Percentiles rank a stretch among this genome's conserved stretches.
Conservation (phyloP, 768 basidiomycete genomes). For the Lactarius tabidus region DNA sequence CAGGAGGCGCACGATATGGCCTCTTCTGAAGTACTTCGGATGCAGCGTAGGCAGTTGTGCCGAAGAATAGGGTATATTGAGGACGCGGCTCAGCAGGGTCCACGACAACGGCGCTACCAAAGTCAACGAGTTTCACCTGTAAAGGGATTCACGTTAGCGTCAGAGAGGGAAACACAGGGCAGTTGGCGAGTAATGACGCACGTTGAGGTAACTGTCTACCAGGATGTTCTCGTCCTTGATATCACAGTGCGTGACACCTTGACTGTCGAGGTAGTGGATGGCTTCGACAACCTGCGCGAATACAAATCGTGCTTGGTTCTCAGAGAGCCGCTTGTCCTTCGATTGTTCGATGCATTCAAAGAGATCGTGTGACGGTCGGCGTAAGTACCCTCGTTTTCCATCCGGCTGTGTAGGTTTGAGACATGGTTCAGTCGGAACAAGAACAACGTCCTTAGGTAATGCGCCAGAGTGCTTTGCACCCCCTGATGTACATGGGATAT, state of each 20-base stretch:
- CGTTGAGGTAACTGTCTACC: constrained; percentile 69
- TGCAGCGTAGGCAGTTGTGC: constrained; percentile 93
- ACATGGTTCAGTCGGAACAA: constrained; percentile 1
- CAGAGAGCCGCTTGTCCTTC: constrained; percentile 71
- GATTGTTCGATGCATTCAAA: constrained; percentile 95
- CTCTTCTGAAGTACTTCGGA: constrained; percentile 89
- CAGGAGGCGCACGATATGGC: constrained; percentile 87
- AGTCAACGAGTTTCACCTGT: constrained; percentile 93
- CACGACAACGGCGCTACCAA: constrained; percentile 81
- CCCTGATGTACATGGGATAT: constrained; percentile 10
- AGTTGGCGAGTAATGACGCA: constrained; percentile 30
- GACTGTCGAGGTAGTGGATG: constrained; percentile 72
- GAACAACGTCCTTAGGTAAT: constrained; percentile 5
- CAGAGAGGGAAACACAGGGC: constrained; percentile 17
- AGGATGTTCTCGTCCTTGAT: constrained; percentile 96
- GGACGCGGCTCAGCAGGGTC: constrained; percentile 61
- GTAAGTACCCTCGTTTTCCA: constrained; percentile 43
- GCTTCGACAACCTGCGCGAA: constrained; percentile 87
- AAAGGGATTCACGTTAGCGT: constrained; percentile 12
- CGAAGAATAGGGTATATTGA: constrained; percentile 77
- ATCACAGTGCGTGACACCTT: constrained; percentile 90
- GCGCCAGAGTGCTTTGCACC: constrained; percentile 1
- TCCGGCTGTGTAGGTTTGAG: constrained; percentile 24
- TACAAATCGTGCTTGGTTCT: constrained; percentile 74
- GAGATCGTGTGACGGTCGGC: constrained; percentile 83